Evolutionary conservation across 2,329 filamentous ascomycete genomes (phyloP), one percentile per base, ranked within the genome.

Genomic region (Paecilomyces niveus): DNA sequence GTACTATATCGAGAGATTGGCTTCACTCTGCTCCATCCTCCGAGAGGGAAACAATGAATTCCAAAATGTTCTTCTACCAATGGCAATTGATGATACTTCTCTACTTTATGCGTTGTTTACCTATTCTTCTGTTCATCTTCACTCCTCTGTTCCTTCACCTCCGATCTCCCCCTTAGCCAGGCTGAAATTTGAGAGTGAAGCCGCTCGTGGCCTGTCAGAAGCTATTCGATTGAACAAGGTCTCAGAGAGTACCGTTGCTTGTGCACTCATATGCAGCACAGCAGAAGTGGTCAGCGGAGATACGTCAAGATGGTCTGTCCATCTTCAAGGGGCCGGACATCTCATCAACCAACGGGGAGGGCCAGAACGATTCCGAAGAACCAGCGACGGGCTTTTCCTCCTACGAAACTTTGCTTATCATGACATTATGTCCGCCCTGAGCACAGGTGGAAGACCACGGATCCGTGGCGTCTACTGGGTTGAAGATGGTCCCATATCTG

Each of bases 401-500:
- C 51, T 62, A 26, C 58, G 60, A 29, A 58, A 62, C 50, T 62
- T 62, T 35, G 60, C 60, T 13, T 62, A 62, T 56, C 60, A 62
- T 49, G 60, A 62, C 53, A 62, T 61, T 24, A 58, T 62, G 54
- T 59, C 60, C 10, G 58, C 60, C 10, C 51, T 62, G 33, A 62
- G 60, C 35, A 62, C 60, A 50, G 58, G 58, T 21, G 49, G 56
- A 31, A 59, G 54, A 21, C 59, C 60, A 13, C 53, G 49, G 24
- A 56, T 61, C 49, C 2, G 32, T 3, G 60, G 60, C 21, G 35
- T 60, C 26, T 60, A 60, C 53, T 60, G 58, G 58, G 45, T 58
- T 7, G 56, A 58, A 26, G 53, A 55, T 2, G 49, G 39, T 2
- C 33, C 53, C 56, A 11, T 13, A 21, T 58, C 59, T 2, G 56